Base-by-base conservation (phyloP, 1,284 basidiomycete genomes). In the Butyriboletus appendiculatus region DNA sequence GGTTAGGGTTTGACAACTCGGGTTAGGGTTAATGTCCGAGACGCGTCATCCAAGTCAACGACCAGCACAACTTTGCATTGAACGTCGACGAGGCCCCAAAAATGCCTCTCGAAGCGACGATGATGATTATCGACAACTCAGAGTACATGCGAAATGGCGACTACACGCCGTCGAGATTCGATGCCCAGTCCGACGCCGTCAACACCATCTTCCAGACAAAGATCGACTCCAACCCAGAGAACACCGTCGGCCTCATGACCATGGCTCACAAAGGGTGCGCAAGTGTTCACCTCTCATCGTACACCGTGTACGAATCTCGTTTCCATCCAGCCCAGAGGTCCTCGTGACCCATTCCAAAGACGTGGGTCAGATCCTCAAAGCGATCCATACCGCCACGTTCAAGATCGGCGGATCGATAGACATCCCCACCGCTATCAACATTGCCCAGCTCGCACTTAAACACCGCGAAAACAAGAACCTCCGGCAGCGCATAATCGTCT, bases 391-490 rank as follows among this genome's bases (percentile, higher is more conserved):
- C 10, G 81, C 86, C 33, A 79, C 85, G 42, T 74, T 78, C 45
- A 85, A 83, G 67, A 85, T 98, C 58, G 86, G 87, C 41, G 95
- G 96, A 28, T 75, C 79, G 53, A 85, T 89, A 62, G 92, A 96
- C 72, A 84, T 99, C 50, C 82, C 86, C 8, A 98, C 95, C 3
- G 89, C 93, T 10, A 89, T 99, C 66, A 90, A 93, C 59, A 87
- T 98, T 45, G 96, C 96, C 0, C 94, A 96, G 68, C 88, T 99
- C 44, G 96, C 97, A 0, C 81, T 99, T 56, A 99, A 99, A 74
- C 96, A 99, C 71, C 81, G 97, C 56, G 94, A 96, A 75, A 98
- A 99, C 81, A 99, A 99, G 84, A 97, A 95, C 67, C 89, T 97
- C 49, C 87, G 95, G 28, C 96, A 99, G 68, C 85, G 96, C 40